A percentile compares a stretch with the other conserved stretches of the same genome.
These are phyloP conservation scores for Metarhizium rileyi DNA, from an alignment of 2,329 filamentous ascomycete genomes.

Conservation along the genomic window DNA sequence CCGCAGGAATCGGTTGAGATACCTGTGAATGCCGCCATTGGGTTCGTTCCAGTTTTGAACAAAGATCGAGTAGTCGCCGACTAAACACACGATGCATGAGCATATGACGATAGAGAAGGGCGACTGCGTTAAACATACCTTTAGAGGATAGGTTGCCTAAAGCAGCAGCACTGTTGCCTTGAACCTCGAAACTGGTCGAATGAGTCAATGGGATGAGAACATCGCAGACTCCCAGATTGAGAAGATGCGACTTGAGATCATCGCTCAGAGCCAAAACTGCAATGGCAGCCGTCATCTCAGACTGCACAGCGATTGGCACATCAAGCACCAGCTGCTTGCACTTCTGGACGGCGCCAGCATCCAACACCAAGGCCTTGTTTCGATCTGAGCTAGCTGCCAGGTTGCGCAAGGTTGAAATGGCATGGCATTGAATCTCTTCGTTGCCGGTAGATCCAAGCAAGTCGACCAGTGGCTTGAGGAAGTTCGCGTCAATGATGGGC, in stretches of 20 bases:
- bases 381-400: slow-evolving; percentile 92
- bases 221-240: slow-evolving; percentile 91
- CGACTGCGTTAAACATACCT: slow-evolving; percentile 44
- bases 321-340: slow-evolving; percentile 95
- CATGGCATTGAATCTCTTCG: slow-evolving; percentile 97
- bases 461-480: slow-evolving; percentile 87
- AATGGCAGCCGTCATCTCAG: slow-evolving; percentile 99
- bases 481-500: slow-evolving; percentile 95
- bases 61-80: slow-evolving; percentile 94
- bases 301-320: slow-evolving; percentile 89
- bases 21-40: slow-evolving; percentile 89
- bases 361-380: slow-evolving; percentile 95
- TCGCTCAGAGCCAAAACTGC: slow-evolving; percentile 92
- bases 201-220: slow-evolving; percentile 92
- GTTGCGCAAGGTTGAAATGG: slow-evolving; percentile 92
- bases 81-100: slow-evolving; percentile 33
- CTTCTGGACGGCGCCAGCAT: slow-evolving; percentile 94
- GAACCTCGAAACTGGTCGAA: slow-evolving; percentile 92
- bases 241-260: slow-evolving; percentile 82
- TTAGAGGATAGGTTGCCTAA: slow-evolving; percentile 95
- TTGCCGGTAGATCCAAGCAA: slow-evolving; percentile 92
- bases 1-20: slow-evolving; percentile 82
- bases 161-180: slow-evolving; percentile 94
- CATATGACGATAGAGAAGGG: background rate
- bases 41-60: slow-evolving; percentile 89